Evolutionary conservation across 2,329 filamentous ascomycete genomes (phyloP).

Genomic region (Pseudonectria buxi): DNA sequence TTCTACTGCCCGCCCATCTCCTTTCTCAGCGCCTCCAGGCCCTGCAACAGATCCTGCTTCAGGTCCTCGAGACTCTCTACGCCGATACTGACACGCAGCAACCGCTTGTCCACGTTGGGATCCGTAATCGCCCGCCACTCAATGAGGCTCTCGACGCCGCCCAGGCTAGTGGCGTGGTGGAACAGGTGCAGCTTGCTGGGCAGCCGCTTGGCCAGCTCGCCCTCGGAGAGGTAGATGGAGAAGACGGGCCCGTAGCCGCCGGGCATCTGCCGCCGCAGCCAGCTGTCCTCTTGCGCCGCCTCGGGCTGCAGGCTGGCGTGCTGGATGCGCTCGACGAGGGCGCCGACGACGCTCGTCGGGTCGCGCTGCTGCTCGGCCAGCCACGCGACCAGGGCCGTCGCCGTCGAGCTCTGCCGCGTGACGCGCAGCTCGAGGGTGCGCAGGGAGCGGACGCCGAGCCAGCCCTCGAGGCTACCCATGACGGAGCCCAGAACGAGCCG

Average conservation of each 20-base stretch:
- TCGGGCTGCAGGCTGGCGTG: constrained; percentile 76
- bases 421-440: constrained; percentile 83
- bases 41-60: constrained; percentile 64
- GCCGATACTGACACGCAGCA: constrained; percentile 79
- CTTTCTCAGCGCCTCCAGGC: constrained; percentile 48
- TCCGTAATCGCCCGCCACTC: constrained; percentile 96
- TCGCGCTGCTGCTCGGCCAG: constrained; percentile 46
- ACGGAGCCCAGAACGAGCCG: constrained; percentile 73
- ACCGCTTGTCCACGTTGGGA: constrained; percentile 56
- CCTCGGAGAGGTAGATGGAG: constrained; percentile 57
- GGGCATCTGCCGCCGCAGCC: constrained; percentile 86
- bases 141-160: constrained; percentile 90
- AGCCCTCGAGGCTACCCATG: constrained; percentile 85
- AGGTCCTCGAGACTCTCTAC: constrained; percentile 84
- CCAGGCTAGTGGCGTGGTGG: constrained; percentile 89
- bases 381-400: constrained; percentile 65
- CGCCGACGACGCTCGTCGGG: constrained; percentile 36
- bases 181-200: constrained; percentile 77
- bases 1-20: constrained; percentile 2
- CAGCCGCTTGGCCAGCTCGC: constrained; percentile 56
- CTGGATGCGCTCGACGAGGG: constrained; percentile 53
- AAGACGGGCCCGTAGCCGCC: constrained; percentile 87
- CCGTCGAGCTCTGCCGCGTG: constrained; percentile 65
- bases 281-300: constrained; percentile 50
- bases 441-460: constrained; percentile 81